These are phyloP conservation scores for Russula sp. DNA, from an alignment of 768 basidiomycete species.

Conservation along the genomic window DNA sequence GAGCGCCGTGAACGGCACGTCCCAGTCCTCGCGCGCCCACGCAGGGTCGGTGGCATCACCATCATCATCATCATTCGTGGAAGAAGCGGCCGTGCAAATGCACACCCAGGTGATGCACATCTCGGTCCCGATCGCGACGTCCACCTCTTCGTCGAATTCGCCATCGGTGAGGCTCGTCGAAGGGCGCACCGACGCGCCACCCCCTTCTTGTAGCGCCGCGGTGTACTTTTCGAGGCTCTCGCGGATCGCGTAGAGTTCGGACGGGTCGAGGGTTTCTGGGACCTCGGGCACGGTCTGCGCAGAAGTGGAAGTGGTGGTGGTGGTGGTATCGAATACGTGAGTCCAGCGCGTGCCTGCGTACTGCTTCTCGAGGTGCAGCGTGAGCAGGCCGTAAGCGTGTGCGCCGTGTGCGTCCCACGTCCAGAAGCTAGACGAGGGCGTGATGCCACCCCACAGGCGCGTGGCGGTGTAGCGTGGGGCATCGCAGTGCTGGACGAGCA, in stretches of 20 bases:
- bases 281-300: constrained; percentile 53
- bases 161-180: constrained; percentile 78
- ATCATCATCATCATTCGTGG: not conserved
- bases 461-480: constrained; percentile 56
- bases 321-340: constrained; percentile 63
- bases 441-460: constrained; percentile 74
- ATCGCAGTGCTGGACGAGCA: constrained; percentile 42
- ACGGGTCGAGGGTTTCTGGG: constrained; percentile 82
- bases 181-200: constrained; percentile 51
- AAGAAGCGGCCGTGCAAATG: too few species aligned
- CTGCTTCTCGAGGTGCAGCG: constrained; percentile 81
- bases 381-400: constrained; percentile 59
- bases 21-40: constrained; percentile 34
- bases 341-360: constrained; percentile 82
- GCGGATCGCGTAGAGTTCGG: constrained; percentile 68
- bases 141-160: constrained; percentile 89
- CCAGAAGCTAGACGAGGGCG: constrained; percentile 79
- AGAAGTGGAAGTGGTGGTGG: constrained; percentile 34
- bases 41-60: constrained; percentile 40
- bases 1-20: constrained; percentile 46
- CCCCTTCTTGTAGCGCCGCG: constrained; percentile 45
- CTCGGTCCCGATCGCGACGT: constrained; percentile 59
- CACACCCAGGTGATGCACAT: constrained; percentile 61
- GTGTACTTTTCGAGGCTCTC: constrained; percentile 88
- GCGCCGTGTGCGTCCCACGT: constrained; percentile 82